Conservation (phyloP, 345 rosid genomes). For the Ceriops decandra region DNA sequence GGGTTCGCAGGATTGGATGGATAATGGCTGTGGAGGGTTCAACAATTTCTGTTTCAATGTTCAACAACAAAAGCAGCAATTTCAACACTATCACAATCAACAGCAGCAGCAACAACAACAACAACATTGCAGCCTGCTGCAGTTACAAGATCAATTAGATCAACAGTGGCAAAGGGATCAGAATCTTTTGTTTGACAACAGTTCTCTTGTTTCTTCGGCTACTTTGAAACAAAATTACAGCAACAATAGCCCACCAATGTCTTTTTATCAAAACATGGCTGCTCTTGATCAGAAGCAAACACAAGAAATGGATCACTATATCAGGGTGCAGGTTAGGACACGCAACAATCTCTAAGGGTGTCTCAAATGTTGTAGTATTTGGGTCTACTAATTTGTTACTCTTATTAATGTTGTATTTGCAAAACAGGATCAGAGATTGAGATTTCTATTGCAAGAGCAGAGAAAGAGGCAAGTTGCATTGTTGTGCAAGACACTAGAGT, state of each 20-base stretch:
- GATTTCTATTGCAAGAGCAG: constrained; percentile 33
- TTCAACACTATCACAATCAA: constrained; percentile 27
- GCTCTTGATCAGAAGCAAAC: constrained; percentile 44
- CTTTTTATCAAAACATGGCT: constrained; percentile 22
- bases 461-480: constrained; percentile 24
- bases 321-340: constrained; percentile 55
- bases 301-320: constrained; percentile 55
- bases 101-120: constrained; percentile 13
- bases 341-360: background rate
- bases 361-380: too few species aligned
- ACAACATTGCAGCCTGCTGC: constrained; percentile 24
- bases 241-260: background rate
- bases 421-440: constrained; percentile 36
- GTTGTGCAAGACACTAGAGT: constrained; percentile 28
- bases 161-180: constrained; percentile 33
- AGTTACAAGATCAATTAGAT: constrained; percentile 19
- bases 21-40: constrained; percentile 30
- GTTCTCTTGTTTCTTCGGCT: constrained; percentile 7
- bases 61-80: constrained; percentile 28
- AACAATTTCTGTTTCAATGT: constrained; percentile 11
- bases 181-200: constrained; percentile 22
- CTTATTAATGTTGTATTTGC: background rate
- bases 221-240: constrained; percentile 12
- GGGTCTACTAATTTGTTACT: too few species aligned
- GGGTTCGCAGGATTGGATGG: constrained; percentile 44